Conservation (phyloP, 257 asterid genomes). For the Solanum paucissectum region DNA sequence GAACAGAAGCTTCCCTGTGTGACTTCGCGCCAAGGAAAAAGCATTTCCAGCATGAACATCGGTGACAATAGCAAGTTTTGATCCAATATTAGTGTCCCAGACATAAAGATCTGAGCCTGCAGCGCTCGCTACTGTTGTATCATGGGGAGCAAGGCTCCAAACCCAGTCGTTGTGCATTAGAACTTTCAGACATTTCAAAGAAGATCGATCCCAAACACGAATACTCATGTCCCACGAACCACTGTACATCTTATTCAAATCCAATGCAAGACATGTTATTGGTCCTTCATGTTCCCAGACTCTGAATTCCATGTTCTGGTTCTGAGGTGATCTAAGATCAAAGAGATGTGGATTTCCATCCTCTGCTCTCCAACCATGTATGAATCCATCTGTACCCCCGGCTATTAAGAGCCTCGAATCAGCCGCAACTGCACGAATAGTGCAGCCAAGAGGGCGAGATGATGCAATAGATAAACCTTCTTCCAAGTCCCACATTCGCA, state of each 20-base stretch:
- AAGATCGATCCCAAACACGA: constrained; percentile 71
- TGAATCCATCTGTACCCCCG: constrained; percentile 91
- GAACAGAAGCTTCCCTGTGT: constrained; percentile 80
- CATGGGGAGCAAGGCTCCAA: constrained; percentile 87
- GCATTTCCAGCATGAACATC: constrained; percentile 53
- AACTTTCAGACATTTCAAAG: constrained; percentile 56
- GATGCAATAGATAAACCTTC: constrained; percentile 77
- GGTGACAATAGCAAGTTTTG: constrained; percentile 20
- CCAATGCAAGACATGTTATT: constrained; percentile 84
- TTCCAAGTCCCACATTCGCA: constrained; percentile 94
- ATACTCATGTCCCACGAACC: constrained; percentile 98
- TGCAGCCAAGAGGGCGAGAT: constrained; percentile 82
- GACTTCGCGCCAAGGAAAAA: constrained; percentile 68
- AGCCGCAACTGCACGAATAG: constrained; percentile 88
- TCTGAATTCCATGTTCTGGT: constrained; percentile 52
- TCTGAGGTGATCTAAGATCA: constrained; percentile 50
- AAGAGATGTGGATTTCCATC: constrained; percentile 72
- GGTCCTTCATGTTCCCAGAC: constrained; percentile 95
- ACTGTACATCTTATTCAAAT: constrained; percentile 61
- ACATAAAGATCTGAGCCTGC: constrained; percentile 68
- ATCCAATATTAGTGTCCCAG: constrained; percentile 61
- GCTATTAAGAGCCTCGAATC: constrained; percentile 74
- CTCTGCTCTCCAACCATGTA: constrained; percentile 90
- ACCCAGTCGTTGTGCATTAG: constrained; percentile 86
- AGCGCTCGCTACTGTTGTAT: constrained; percentile 55